Base-by-base conservation (phyloP, 2,329 filamentous ascomycete genomes). In the Arachnopeziza araneosa region DNA sequence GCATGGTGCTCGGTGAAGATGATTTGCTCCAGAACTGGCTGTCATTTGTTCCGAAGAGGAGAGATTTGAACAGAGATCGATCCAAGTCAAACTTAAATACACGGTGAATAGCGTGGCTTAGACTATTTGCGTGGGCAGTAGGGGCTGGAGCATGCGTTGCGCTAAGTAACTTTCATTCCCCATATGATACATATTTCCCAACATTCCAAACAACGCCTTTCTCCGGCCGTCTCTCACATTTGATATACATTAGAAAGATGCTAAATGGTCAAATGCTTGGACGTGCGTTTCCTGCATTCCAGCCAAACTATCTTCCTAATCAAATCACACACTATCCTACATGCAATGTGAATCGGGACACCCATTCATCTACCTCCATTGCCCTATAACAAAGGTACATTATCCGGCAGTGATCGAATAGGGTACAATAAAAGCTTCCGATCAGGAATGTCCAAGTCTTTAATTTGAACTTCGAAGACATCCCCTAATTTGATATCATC, bases 381-480 rank as follows among this genome's bases (percentile, higher is more conserved):
- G 10, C 17, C 12, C 36, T 44, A 8, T 12, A 14, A 44, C 17
- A 44, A 44, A 3, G 10, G 12, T 44, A 44, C 36, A 44, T 44
- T 19, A 44, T 14, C 12, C 4, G 17, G 2, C 17, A 44, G 12
- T 44, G 36, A 14, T 14, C 36, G 36, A 44, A 44, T 6, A 44
- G 36, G 36, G 4, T 44, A 12, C 17, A 44, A 44, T 14, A 44
- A 44, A 44, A 44, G 36, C 36, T 19, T 44, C 2, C 36, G 36
- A 44, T 44, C 36, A 66, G 80, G 76, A 24, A 83, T 78, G 64
- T 85, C 81, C 62, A 87, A 70, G 62, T 84, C 73, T n/a, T 63
- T 66, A 49, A 87, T 73, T 69, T 80, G 78, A 32, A 85, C 84
- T 63, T 82, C 78, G 61, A 83, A 80, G n/a, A 77, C 72, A 68